Evolutionary conservation across 2,329 filamentous ascomycete genomes (phyloP).

Genomic region (Allantophomopsis lycopodina): DNA sequence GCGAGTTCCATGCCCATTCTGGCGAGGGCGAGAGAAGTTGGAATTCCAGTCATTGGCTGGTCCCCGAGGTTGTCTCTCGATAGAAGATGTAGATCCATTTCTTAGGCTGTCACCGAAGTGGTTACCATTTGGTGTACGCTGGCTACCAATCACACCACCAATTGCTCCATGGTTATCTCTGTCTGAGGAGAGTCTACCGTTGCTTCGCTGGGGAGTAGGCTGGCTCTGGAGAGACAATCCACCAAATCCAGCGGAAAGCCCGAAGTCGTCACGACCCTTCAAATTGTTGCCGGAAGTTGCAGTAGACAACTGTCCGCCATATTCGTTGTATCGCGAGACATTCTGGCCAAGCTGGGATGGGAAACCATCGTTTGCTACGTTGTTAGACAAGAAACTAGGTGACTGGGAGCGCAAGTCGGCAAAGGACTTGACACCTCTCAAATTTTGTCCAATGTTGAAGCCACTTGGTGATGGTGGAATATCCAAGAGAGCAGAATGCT

Average conservation of each 20-base stretch:
- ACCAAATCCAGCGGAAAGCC: slow-evolving; percentile 34
- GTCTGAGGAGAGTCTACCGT: slow-evolving; percentile 33
- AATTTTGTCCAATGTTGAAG: slow-evolving; percentile 58
- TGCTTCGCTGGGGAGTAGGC: slow-evolving; percentile 34
- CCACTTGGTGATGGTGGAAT: slow-evolving; percentile 69
- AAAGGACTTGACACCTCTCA: slow-evolving; percentile 91
- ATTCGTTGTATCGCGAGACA: slow-evolving; percentile 42
- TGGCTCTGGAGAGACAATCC: slow-evolving; percentile 48
- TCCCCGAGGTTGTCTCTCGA: slow-evolving; percentile 49
- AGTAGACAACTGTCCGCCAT: slow-evolving; percentile 31
- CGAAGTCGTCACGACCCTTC: slow-evolving; percentile 14
- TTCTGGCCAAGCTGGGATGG: slow-evolving; percentile 52
- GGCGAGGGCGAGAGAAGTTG: slow-evolving; percentile 40
- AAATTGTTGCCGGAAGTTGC: slow-evolving; percentile 38
- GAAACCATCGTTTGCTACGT: slow-evolving; percentile 79
- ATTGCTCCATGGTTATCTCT: slow-evolving; percentile 25
- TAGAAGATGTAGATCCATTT: slow-evolving; percentile 21
- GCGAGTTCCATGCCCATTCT: slow-evolving; percentile 47
- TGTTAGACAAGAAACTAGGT: slow-evolving; percentile 55
- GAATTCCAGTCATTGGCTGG: slow-evolving; percentile 42
- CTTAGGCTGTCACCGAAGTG: slow-evolving; percentile 13
- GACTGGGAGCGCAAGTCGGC: slow-evolving; percentile 92
- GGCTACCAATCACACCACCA: slow-evolving; percentile 49
- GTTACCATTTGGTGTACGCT: slow-evolving; percentile 33
- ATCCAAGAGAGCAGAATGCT: slow-evolving; percentile 70